Conservation (phyloP, 768 basidiomycete species). For the Mrakia gelida region DNA sequence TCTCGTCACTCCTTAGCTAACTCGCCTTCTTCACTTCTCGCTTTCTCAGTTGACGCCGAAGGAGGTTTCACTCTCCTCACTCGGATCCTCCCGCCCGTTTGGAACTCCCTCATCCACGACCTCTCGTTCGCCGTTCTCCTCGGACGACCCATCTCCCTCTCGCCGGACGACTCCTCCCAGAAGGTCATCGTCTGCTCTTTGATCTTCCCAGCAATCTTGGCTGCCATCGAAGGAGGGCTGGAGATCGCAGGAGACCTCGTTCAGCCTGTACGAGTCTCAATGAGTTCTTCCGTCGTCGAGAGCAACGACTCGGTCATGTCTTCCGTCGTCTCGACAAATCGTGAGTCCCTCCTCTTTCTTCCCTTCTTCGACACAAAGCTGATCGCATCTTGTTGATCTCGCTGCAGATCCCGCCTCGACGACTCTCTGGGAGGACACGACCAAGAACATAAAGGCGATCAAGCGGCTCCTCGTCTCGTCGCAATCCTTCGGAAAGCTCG, state of each 20-base stretch:
- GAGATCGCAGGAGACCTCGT: constrained; percentile 37
- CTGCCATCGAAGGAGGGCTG: constrained; percentile 62
- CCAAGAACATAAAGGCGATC: constrained; percentile 6
- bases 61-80: constrained; percentile 77
- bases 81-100: constrained; percentile 59
- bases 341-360: background rate
- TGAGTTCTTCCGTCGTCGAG: background rate
- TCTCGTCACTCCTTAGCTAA: background rate
- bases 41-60: constrained; percentile 58
- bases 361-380: no score
- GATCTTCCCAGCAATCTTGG: constrained; percentile 65
- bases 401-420: background rate
- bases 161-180: background rate
- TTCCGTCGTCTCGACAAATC: background rate
- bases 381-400: no score
- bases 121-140: constrained; percentile 67
- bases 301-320: background rate
- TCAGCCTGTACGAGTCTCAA: background rate
- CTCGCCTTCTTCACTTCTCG: background rate
- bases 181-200: constrained; percentile 35
- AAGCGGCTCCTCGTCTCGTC: constrained; percentile 17
- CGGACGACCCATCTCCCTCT: constrained; percentile 46
- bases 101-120: constrained; percentile 64
- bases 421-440: background rate
- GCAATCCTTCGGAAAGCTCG: constrained; percentile 17